A percentile compares a stretch with the other conserved stretches of the same genome.
phyloP scores from a whole-genome alignment of 805 yeast genomes.

The Sugiyamaella floridensis region DNA sequence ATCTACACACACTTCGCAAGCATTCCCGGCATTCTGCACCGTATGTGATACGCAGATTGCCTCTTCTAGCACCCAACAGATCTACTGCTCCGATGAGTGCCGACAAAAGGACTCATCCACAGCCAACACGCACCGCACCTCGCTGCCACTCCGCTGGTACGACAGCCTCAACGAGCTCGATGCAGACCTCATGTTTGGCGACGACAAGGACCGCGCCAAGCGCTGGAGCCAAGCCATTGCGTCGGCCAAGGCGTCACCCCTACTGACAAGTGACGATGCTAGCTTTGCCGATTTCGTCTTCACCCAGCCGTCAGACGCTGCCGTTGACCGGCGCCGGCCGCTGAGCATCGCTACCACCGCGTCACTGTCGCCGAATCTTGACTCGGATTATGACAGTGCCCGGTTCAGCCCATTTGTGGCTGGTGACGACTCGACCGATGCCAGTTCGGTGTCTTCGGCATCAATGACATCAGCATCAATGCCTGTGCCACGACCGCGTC shows the following conservation, averaged over 20 bases:
- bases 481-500: neutral
- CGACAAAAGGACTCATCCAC: slow-evolving; percentile 19
- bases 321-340: neutral
- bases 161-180: neutral
- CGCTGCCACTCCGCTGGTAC: slow-evolving; percentile 1
- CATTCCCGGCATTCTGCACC: slow-evolving; percentile 29
- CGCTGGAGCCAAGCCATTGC: neutral
- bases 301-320: neutral
- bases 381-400: neutral
- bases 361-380: neutral
- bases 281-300: neutral
- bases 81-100: slow-evolving; percentile 32
- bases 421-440: neutral
- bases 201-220: neutral
- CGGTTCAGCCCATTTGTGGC: neutral
- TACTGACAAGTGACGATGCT: neutral
- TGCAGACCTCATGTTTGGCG: neutral
- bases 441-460: slow-evolving; percentile 1
- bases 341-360: neutral
- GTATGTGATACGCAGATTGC: slow-evolving; percentile 32
- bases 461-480: neutral
- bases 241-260: neutral
- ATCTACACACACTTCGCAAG: slow-evolving; percentile 1
- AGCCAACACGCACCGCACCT: neutral
- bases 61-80: slow-evolving; percentile 13